Percentiles rank a stretch among this genome's conserved stretches.
phyloP scores from a whole-genome alignment of 78 protist genomes.

The Bodo saltans region DNA sequence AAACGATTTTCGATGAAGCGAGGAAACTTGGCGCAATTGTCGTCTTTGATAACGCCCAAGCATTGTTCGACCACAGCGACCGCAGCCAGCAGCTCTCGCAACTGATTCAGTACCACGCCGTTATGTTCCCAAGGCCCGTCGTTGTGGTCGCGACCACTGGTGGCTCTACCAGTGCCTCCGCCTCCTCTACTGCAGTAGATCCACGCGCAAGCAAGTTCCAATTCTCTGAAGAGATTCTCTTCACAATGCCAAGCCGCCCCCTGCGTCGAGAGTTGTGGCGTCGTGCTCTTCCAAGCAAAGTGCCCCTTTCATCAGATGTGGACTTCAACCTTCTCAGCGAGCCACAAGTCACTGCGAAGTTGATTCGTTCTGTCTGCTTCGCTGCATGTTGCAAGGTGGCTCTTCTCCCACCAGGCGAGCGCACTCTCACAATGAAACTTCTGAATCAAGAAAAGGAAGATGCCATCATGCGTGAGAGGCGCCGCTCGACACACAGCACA shows the following conservation, averaged over 20 bases:
- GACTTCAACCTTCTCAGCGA: not conserved
- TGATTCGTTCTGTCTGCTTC: not conserved
- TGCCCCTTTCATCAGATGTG: no score
- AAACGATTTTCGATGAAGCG: constrained; percentile 43
- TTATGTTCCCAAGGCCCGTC: constrained; percentile 16
- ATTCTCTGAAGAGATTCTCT: not conserved
- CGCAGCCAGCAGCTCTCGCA: constrained; percentile 25
- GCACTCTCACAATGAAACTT: not conserved
- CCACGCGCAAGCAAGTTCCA: not conserved
- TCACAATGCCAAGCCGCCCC: not conserved
- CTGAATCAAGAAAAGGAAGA: no score
- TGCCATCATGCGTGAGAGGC: no score
- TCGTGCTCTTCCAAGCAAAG: not conserved
- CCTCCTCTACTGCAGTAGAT: no score
- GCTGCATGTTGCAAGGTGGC: not conserved
- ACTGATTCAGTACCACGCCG: constrained; percentile 48
- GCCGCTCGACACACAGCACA: no score
- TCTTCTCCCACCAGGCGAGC: not conserved
- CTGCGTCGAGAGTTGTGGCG: constrained; percentile 9
- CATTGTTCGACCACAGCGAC: constrained; percentile 30
- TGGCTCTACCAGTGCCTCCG: not conserved
- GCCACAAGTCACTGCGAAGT: not conserved
- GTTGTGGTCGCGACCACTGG: not conserved
- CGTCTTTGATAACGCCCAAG: constrained; percentile 55
- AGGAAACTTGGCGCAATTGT: constrained; percentile 40